Evolutionary conservation across 495 filamentous ascomycete genomes (phyloP).

Genomic region (Penicillium parvum): DNA sequence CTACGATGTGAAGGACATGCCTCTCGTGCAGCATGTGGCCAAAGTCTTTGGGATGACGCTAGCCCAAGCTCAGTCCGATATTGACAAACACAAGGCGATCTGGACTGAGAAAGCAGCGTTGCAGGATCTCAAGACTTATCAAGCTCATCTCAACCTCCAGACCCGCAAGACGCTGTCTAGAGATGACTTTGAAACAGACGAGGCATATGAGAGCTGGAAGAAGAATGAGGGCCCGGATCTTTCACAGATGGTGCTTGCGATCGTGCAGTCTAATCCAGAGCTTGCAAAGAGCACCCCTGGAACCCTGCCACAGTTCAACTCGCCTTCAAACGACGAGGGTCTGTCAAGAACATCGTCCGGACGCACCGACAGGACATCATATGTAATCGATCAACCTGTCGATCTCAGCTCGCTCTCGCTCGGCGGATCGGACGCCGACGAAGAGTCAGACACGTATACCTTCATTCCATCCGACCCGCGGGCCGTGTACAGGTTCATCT

Average conservation of each 20-base stretch:
- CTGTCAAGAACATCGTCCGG: slow-evolving; percentile 52
- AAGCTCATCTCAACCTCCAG: slow-evolving; percentile 76
- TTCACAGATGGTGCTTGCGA: slow-evolving; percentile 87
- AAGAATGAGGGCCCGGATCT: slow-evolving; percentile 76
- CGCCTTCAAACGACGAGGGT: slow-evolving; percentile 44
- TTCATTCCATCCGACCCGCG: slow-evolving; percentile 88
- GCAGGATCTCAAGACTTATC: slow-evolving; percentile 88
- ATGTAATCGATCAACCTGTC: slow-evolving; percentile 70
- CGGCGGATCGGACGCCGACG: slow-evolving; percentile 45
- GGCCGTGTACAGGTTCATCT: slow-evolving; percentile 70
- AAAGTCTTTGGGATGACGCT: slow-evolving; percentile 76
- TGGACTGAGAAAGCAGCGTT: slow-evolving; percentile 94
- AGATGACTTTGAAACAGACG: slow-evolving; percentile 88
- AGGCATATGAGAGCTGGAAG: slow-evolving; percentile 87
- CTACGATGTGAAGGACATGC: slow-evolving; percentile 96
- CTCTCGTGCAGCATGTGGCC: slow-evolving; percentile 78
- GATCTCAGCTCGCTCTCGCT: slow-evolving; percentile 71
- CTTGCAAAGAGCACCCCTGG: slow-evolving; percentile 64
- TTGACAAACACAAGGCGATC: slow-evolving; percentile 67
- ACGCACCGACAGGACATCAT: slow-evolving; percentile 44
- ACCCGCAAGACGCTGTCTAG: slow-evolving; percentile 70
- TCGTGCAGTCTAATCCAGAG: slow-evolving; percentile 81
- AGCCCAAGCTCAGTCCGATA: slow-evolving; percentile 74
- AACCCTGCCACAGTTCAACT: slow-evolving; percentile 49
- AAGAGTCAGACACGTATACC: slow-evolving; percentile 62